Evolutionary conservation across 2,329 filamentous ascomycete species (phyloP), one percentile per base, ranked within the genome.

Genomic region (Epichloe elymi): DNA sequence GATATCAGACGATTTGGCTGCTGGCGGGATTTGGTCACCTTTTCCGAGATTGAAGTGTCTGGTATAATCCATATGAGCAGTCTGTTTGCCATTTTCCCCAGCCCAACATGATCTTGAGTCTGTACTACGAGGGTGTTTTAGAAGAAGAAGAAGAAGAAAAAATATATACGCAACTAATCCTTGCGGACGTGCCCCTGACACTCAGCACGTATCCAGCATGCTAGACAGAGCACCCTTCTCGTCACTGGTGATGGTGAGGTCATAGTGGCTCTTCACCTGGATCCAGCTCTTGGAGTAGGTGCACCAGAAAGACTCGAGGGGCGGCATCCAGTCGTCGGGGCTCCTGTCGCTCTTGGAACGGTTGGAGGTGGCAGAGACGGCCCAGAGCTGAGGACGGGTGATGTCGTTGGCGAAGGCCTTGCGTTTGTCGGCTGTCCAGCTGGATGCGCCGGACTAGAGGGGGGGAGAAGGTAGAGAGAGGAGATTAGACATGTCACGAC

Each of bases 351-450:
- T 70, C 73, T 91, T 93, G 36, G 70, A 57, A 58, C 81, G 72
- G 69, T 94, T 94, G 57, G 88, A 80, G 50, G 76, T 80, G 63
- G 86, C 84, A 4, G 86, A 91, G 8, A 93, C 86, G 36, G 87
- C 84, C 68, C 86, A 77, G 33, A 93, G 75, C 69, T 93, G 86
- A 0, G 88, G 88, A 50, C 83, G 78, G 1, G 70, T 75, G 53
- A 91, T 64, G 67, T 93, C 88, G 66, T 88, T 93, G 57, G 88
- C 88, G 61, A 89, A 89, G 3, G 72, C 64, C 61, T 83, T 70
- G 51, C 88, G 79, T 59, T 77, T 73, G 19, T 74, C 68, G 0
- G 82, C 83, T 0, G 85, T 86, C 88, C 87, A 91, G 2, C 70
- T 65, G 7, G 76, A 74, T 12, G 87, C 86, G 19, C 86, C 86